Percentiles rank a stretch among this genome's conserved stretches.
These are phyloP conservation scores for Anaeramoeba flamelloides DNA, from an alignment of 78 protist species.

Conservation along the genomic window DNA sequence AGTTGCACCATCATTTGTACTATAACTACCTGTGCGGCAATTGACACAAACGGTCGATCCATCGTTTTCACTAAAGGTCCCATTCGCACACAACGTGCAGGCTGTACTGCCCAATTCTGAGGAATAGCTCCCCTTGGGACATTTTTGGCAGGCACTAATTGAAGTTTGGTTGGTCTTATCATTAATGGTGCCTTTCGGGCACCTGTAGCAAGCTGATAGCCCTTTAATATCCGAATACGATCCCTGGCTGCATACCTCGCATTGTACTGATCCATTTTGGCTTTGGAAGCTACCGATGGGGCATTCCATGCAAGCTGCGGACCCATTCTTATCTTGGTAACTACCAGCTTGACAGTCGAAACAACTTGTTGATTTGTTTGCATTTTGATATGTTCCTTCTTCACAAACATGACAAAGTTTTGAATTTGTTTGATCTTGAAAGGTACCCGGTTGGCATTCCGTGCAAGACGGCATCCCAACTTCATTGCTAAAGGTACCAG, in stretches of 20 bases:
- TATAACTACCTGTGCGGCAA: no score
- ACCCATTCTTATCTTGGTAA: background rate
- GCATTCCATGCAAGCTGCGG: background rate
- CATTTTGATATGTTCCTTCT: background rate
- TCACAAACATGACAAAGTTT: background rate
- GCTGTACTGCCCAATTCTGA: background rate
- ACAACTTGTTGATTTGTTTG: background rate
- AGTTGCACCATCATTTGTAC: no score
- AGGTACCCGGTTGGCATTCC: background rate
- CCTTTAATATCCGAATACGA: background rate
- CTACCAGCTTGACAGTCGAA: background rate
- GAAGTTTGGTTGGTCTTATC: background rate
- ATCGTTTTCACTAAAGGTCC: no score
- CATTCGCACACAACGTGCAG: background rate
- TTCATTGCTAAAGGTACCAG: background rate
- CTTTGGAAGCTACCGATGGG: background rate
- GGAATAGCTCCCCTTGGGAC: background rate
- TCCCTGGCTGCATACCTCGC: background rate
- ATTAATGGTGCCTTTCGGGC: background rate
- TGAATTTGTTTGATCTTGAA: background rate
- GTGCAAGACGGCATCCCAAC: background rate
- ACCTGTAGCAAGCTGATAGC: background rate
- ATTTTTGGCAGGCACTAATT: background rate
- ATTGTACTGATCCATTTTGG: background rate
- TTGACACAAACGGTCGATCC: no score